phyloP scores from a whole-genome alignment of 495 filamentous ascomycete genomes.

The Thermothielavioides terrestris region DNA sequence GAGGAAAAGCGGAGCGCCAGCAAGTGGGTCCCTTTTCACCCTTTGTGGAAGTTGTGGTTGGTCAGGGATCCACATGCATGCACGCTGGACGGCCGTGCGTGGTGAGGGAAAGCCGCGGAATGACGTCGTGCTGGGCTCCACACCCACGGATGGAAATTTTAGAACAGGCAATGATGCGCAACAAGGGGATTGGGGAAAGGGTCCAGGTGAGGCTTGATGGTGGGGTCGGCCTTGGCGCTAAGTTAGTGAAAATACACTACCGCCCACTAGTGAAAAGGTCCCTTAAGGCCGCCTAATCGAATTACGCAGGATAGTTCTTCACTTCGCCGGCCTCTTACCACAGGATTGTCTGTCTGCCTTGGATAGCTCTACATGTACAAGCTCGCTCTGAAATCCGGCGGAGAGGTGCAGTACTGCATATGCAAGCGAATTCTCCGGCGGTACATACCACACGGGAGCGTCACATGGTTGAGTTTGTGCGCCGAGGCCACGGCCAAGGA shows the following conservation, averaged over 20 bases:
- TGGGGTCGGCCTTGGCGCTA: too few species aligned
- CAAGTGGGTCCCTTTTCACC: not conserved
- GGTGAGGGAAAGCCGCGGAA: constrained; percentile 16
- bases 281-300: too few species aligned
- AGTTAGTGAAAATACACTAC: too few species aligned
- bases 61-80: constrained; percentile 2
- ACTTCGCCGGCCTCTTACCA: too few species aligned
- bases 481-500: not conserved
- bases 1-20: not conserved
- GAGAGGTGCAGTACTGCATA: not conserved
- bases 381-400: not conserved
- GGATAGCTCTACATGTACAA: too few species aligned
- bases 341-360: too few species aligned
- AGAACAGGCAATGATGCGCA: not conserved
- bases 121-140: constrained; percentile 16
- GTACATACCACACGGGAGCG: not conserved
- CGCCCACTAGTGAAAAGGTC: too few species aligned
- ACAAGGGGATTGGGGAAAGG: not conserved
- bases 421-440: not conserved
- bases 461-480: not conserved
- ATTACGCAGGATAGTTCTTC: too few species aligned
- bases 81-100: not conserved
- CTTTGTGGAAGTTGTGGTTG: not conserved
- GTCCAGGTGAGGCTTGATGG: not conserved
- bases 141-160: constrained; percentile 1